phyloP scores from a whole-genome alignment of 2,329 filamentous ascomycete species.

The Exserohilum rostratum region DNA sequence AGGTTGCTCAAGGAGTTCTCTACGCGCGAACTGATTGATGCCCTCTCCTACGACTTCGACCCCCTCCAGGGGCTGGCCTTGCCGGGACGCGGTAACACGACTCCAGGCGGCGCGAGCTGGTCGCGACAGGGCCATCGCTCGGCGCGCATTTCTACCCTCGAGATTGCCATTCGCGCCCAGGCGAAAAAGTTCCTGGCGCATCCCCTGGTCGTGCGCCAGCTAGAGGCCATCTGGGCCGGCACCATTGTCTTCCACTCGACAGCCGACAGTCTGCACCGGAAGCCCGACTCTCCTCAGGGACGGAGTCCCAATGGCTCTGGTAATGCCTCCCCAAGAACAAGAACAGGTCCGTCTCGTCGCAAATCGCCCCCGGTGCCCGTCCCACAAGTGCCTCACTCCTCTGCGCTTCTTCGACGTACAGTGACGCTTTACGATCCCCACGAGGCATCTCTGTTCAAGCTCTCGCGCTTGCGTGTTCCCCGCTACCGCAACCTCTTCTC shows the following conservation, averaged over 20 bases:
- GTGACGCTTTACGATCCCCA: conserved; percentile 89
- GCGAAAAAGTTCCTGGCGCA: conserved; percentile 93
- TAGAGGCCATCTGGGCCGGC: conserved; percentile 97
- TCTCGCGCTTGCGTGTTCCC: conserved; percentile 87
- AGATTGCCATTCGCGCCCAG: conserved; percentile 90
- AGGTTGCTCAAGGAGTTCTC: conserved; percentile 88
- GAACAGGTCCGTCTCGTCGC: conserved; percentile 39
- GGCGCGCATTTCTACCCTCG: conserved; percentile 84
- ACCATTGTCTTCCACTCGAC: conserved; percentile 93
- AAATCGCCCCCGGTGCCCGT: conserved; percentile 31
- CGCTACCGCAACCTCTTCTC: conserved; percentile 91
- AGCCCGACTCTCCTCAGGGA: conserved; percentile 47
- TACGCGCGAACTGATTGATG: conserved; percentile 89
- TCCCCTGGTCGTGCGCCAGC: conserved; percentile 87
- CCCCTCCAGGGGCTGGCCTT: conserved; percentile 80
- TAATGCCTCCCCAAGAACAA: conserved; percentile 36
- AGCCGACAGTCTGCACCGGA: conserved; percentile 81
- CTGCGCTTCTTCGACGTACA: conserved; percentile 66
- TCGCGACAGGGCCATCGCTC: conserved; percentile 53
- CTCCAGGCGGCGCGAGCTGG: conserved; percentile 35
- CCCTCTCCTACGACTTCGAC: conserved; percentile 92
- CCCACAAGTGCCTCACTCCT: conserved; percentile 30
- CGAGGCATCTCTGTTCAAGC: conserved; percentile 87
- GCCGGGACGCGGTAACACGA: conserved; percentile 42
- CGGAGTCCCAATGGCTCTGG: conserved; percentile 30